Percentiles rank a stretch among this genome's conserved stretches.
Conservation (phyloP, 2,329 filamentous ascomycete species). For the Simplicillium aogashimaense region DNA sequence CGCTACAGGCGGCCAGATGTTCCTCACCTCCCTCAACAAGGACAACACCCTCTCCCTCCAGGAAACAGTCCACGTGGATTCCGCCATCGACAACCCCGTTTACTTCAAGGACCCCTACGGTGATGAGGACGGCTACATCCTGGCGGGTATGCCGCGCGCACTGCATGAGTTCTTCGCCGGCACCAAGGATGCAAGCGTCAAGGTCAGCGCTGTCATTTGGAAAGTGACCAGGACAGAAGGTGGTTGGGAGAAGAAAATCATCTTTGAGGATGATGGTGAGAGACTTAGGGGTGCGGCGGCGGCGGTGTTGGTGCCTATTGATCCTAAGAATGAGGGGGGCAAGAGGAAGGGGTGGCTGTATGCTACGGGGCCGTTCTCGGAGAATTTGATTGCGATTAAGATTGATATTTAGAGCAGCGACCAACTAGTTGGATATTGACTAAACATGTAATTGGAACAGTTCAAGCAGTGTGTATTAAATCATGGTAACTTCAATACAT, state of each 20-base stretch:
- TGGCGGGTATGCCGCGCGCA: constrained; percentile 34
- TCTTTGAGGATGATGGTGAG: constrained; percentile 49
- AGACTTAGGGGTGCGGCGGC: constrained; percentile 38
- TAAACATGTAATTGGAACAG: too few species aligned
- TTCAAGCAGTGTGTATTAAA: too few species aligned
- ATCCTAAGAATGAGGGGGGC: constrained; percentile 30
- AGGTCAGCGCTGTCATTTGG: constrained; percentile 37
- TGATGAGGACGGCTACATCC: constrained; percentile 44
- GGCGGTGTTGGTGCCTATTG: constrained; percentile 41
- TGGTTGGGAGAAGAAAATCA: constrained; percentile 31
- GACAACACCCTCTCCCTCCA: constrained; percentile 18
- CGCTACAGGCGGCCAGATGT: constrained; percentile 34
- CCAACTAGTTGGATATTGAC: too few species aligned
- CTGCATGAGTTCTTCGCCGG: constrained; percentile 22
- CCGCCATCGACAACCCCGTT: constrained; percentile 44
- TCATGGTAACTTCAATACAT: too few species aligned
- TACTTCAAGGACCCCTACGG: constrained; percentile 46
- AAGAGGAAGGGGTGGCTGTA: constrained; percentile 46
- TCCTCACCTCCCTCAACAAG: constrained; percentile 22
- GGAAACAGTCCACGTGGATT: constrained; percentile 32
- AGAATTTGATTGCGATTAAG: constrained; percentile 37
- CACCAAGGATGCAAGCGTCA: constrained; percentile 21
- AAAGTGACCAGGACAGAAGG: constrained; percentile 13
- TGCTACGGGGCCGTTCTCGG: constrained; percentile 43
- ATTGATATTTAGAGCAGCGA: constrained; percentile 45